Evolutionary conservation across 2,329 filamentous ascomycete genomes (phyloP), one percentile per base, ranked within the genome.

Genomic region (Leptosphaerulina australis): DNA sequence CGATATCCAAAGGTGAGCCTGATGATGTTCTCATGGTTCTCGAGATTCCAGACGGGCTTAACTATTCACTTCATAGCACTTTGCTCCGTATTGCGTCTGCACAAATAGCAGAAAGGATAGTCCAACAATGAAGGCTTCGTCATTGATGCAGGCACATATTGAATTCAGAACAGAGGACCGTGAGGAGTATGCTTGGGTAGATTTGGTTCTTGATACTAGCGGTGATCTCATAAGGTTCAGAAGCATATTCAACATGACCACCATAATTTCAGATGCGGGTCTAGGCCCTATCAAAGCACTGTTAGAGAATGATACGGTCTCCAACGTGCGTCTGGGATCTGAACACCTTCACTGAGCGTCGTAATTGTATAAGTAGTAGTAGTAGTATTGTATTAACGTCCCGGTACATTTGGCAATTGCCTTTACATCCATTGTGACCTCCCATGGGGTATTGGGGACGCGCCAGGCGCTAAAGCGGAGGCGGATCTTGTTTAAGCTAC

Each of bases 41-140:
- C 4, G 37, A 58, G 44, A 40, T 31, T 8, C 15, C 63, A 12
- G 60, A 59, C 15, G 62, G 59, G 3, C 34, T 52, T 2, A 39
- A 52, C 10, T 57, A 65, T 33, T 58, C 56, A 7, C 50, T 44
- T 15, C 47, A 60, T 3, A 63, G 54, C 26, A 45, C 62, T n/a
- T 49, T 62, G 4, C 39, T 63, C 4, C 51, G 64, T 14, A 48
- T 66, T 6, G 63, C 64, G 4, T 47, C 58, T 24, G 49, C 58
- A 14, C 50, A 36, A 11, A 43, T 35, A 12, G 45, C 54, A 15
- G 29, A 14, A 5, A 50, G 40, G 15, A 44, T 63, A 47, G 35
- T 26, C 46, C 59, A 1, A n/a, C 62, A 24, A 56, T 62, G 21
- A 33, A 38, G 1, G 50, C 51, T 15, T 30, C 48, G 9, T 49